A percentile compares a stretch with the other conserved stretches of the same genome.
Evolutionary conservation across 805 yeast species (phyloP).

Genomic region (Wickerhamomyces pijperi): DNA sequence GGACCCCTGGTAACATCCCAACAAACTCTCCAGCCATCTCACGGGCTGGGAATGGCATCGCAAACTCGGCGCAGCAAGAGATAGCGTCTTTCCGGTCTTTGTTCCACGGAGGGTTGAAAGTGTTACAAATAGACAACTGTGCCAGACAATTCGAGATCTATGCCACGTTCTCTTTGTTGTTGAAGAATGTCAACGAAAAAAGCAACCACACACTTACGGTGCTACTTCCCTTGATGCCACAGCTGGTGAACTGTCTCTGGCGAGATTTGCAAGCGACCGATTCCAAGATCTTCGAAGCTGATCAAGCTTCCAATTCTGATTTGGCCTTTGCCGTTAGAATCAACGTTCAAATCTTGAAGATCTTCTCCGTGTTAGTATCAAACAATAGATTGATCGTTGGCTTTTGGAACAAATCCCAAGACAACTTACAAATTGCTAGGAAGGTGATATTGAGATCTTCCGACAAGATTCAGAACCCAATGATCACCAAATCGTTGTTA

Average conservation of each 20-base stretch:
- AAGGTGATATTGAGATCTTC: conserved; percentile 12
- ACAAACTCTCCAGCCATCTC: conserved; percentile 1
- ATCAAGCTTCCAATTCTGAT: neutral
- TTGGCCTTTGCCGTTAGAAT: conserved; percentile 16
- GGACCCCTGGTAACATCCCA: conserved; percentile 18
- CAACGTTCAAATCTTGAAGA: conserved; percentile 15
- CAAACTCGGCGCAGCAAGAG: conserved; percentile 2
- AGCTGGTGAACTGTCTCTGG: conserved; percentile 4
- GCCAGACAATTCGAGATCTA: conserved; percentile 17
- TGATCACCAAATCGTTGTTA: conserved; percentile 13
- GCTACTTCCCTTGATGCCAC: conserved; percentile 2
- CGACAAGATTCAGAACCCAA: conserved; percentile 4
- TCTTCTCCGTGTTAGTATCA: conserved; percentile 9
- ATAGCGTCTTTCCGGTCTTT: conserved; percentile 8
- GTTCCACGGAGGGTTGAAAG: conserved; percentile 13
- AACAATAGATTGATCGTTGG: conserved; percentile 3
- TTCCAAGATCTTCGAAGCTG: conserved; percentile 1
- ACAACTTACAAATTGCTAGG: conserved; percentile 3
- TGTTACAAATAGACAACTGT: conserved; percentile 7
- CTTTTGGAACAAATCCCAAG: conserved; percentile 5
- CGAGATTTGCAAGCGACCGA: conserved; percentile 8
- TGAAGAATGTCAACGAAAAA: conserved; percentile 13
- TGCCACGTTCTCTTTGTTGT: conserved; percentile 12
- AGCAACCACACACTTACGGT: conserved; percentile 1
- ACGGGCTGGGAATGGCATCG: neutral